Evolutionary conservation across 78 protist species (phyloP), one percentile per base, ranked within the genome.

Genomic region (Dictyostelium capitatum): DNA sequence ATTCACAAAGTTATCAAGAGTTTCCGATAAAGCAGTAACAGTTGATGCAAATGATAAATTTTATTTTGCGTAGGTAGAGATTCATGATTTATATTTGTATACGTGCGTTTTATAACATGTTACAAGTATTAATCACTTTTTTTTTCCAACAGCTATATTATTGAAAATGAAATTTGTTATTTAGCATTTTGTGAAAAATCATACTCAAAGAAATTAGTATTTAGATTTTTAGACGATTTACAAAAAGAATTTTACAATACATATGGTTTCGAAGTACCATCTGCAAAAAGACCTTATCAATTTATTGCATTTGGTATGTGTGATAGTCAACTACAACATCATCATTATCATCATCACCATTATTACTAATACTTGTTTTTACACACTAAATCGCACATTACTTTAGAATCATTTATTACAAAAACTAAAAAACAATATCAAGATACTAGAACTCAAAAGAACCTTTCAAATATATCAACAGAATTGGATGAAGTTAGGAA

Each of bases 161-260:
- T 95, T 46, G 95, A 81, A 48, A 53, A 62, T 56, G 97, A 95
- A 30, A 97, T 97, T 14, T 83, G 95, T 89, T 97, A 89, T 62
- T 79, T 97, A 59, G 19, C 57, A 32, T 89, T 97, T 17, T 90
- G 97, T 48, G 97, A 97, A 41, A 56, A 46, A n/a, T 28, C 90
- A 15, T 97, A 90, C 80, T 97, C 98, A n/a, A 94, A 95, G 80
- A 94, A 96, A 79, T 80, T 95, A 30, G 97, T 97, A 6, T 97
- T 91, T 53, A 20, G 69, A 10, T 97, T 89, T 80, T 77, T 97
- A 23, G 97, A 93, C 5, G 98, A 97, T 20, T 28, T 97, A 19
- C 77, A 69, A 41, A 78, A 80, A 47, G 98, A 97, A 47, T 97
- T 97, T 50, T 53, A 89, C 23, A 41, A 12, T 37, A 19, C 20